phyloP scores from a whole-genome alignment of 495 filamentous ascomycete genomes.

The Hypoxylon perforatum region DNA sequence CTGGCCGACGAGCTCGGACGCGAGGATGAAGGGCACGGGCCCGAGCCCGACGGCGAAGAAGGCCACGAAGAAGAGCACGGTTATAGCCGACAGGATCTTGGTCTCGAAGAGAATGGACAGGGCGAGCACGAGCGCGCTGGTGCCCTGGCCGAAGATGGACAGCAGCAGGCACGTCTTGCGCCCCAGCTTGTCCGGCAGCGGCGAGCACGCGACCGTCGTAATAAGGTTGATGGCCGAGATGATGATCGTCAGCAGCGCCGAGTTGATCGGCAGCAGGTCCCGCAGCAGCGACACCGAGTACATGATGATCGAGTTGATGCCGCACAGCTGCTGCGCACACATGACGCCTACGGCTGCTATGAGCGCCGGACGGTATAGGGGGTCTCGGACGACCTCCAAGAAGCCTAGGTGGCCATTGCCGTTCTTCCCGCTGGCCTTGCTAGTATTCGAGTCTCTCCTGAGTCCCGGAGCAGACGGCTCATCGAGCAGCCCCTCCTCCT shows the following conservation, averaged over 20 bases:
- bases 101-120: constrained; percentile 76
- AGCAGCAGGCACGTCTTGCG: constrained; percentile 83
- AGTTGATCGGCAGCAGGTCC: constrained; percentile 78
- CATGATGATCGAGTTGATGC: constrained; percentile 98
- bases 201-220: constrained; percentile 81
- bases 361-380: constrained; percentile 77
- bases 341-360: constrained; percentile 90
- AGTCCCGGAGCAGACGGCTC: constrained; percentile 33
- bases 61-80: constrained; percentile 84
- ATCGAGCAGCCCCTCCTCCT: constrained; percentile 62
- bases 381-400: constrained; percentile 69
- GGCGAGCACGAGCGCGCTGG: constrained; percentile 76
- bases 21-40: constrained; percentile 92
- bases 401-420: constrained; percentile 72
- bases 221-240: constrained; percentile 89
- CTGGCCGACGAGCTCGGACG: constrained; percentile 85
- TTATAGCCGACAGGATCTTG: constrained; percentile 79
- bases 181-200: constrained; percentile 85
- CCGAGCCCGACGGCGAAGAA: constrained; percentile 93
- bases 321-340: constrained; percentile 90
- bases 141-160: constrained; percentile 85
- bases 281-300: constrained; percentile 91
- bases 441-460: constrained; percentile 52
- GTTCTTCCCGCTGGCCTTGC: constrained; percentile 52
- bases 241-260: constrained; percentile 81